phyloP scores from a whole-genome alignment of 2,329 filamentous ascomycete genomes.

The Trichoderma arundinaceum region DNA sequence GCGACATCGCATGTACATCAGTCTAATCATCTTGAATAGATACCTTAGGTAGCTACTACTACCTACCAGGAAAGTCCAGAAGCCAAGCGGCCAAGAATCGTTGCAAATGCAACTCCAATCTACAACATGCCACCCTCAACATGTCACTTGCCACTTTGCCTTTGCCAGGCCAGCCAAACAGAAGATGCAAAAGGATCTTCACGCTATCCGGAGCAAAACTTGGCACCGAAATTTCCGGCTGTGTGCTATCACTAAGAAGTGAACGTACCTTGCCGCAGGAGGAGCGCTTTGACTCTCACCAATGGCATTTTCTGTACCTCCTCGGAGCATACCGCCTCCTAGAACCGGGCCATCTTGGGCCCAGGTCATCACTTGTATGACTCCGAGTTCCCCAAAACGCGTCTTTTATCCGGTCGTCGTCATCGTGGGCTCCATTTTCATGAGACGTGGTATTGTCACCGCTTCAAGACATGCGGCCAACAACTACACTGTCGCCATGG shows the following conservation, averaged over 20 bases:
- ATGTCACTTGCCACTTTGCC: not conserved
- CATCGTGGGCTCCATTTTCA: not conserved
- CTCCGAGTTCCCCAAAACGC: not conserved
- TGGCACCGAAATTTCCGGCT: conserved; percentile 7
- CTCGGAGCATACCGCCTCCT: not conserved
- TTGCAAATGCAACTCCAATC: conserved; percentile 8
- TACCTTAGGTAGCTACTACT: too few relatives aligned
- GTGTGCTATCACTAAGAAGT: conserved; percentile 3
- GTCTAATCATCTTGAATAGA: not conserved
- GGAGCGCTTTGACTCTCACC: not conserved
- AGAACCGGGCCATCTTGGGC: conserved; percentile 8
- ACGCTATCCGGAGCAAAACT: not conserved
- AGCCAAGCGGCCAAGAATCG: not conserved
- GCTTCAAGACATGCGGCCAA: not conserved
- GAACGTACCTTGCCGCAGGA: not conserved
- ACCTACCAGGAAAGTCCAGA: not conserved
- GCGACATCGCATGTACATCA: not conserved
- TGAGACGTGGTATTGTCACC: conserved; percentile 22
- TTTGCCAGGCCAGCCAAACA: not conserved
- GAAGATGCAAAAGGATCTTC: not conserved
- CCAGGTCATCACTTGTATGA: not conserved
- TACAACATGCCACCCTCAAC: not conserved
- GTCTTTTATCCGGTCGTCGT: not conserved
- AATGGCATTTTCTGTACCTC: not conserved
- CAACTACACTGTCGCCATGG: not conserved